Evolutionary conservation across 129 eudicot species (phyloP).

Genomic region (Kitagawia praeruptora): DNA sequence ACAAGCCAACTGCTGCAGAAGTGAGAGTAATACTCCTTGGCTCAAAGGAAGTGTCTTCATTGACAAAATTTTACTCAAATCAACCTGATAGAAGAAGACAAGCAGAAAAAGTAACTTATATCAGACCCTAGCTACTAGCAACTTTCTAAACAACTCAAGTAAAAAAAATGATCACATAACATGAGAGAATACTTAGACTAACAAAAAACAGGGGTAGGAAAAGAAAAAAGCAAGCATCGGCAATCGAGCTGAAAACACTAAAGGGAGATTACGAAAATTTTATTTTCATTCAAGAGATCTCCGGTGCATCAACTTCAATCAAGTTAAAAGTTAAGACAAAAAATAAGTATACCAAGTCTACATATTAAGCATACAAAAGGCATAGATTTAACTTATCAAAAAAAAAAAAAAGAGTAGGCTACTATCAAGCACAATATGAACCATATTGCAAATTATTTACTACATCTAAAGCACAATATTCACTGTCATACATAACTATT

Average conservation of each 20-base stretch:
- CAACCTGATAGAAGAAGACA: conserved; percentile 48
- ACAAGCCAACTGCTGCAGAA: conserved; percentile 85
- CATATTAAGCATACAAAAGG: background rate
- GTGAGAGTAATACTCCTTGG: conserved; percentile 90
- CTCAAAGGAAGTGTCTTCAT: conserved; percentile 68
- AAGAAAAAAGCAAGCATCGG: background rate
- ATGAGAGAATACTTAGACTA: background rate
- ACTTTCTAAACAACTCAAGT: background rate
- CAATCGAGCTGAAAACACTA: background rate
- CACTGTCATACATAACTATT: background rate
- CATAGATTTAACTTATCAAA: background rate
- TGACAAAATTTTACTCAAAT: conserved; percentile 55
- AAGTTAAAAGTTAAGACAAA: background rate
- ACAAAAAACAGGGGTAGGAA: no score
- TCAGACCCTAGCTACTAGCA: background rate
- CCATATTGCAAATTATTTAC: background rate
- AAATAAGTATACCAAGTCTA: background rate
- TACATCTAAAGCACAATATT: background rate
- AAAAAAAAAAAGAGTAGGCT: no score
- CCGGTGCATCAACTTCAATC: background rate
- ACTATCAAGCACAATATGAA: no score
- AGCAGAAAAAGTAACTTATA: background rate
- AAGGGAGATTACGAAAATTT: background rate
- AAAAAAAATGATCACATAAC: background rate
- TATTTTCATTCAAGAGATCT: background rate